Conservation (phyloP, 2,329 filamentous ascomycete species). For the Corniculantispora saksenae region DNA sequence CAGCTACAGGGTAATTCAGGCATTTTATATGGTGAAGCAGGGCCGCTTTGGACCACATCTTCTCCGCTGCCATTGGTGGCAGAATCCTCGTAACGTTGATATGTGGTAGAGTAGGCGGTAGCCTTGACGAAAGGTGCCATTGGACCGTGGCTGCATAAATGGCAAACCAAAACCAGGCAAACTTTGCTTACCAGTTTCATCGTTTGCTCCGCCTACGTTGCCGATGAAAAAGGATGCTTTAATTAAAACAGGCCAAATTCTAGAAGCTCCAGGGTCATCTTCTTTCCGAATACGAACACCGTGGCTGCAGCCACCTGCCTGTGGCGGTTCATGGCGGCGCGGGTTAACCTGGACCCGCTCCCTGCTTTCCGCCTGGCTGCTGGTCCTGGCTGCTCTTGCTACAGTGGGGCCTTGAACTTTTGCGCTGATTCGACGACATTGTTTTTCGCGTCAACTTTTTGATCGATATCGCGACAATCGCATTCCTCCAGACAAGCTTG, state of each 20-base stretch:
- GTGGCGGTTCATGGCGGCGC: not conserved
- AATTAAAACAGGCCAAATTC: not conserved
- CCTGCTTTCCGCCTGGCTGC: not conserved
- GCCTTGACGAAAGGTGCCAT: too few species aligned
- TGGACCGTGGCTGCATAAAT: too few species aligned
- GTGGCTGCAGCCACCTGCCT: too few species aligned
- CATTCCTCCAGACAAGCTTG: not conserved
- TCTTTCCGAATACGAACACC: conserved; percentile 5
- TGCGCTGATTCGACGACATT: conserved; percentile 4
- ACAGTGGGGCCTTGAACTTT: conserved; percentile 4
- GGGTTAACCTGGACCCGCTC: conserved; percentile 10
- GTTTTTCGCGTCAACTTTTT: conserved; percentile 9
- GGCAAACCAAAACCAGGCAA: not conserved
- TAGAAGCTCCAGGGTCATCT: not conserved
- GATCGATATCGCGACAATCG: not conserved
- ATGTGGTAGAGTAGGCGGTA: too few species aligned
- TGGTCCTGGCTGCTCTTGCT: not conserved
- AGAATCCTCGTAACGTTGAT: too few species aligned
- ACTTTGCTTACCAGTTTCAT: not conserved
- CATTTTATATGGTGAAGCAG: too few species aligned
- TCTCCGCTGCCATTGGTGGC: too few species aligned
- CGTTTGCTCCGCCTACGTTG: not conserved
- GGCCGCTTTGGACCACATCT: too few species aligned
- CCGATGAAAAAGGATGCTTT: not conserved
- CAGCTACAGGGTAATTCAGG: too few species aligned